phyloP scores from a whole-genome alignment of 2,329 filamentous ascomycete species.

The Fonsecaea multimorphosa region DNA sequence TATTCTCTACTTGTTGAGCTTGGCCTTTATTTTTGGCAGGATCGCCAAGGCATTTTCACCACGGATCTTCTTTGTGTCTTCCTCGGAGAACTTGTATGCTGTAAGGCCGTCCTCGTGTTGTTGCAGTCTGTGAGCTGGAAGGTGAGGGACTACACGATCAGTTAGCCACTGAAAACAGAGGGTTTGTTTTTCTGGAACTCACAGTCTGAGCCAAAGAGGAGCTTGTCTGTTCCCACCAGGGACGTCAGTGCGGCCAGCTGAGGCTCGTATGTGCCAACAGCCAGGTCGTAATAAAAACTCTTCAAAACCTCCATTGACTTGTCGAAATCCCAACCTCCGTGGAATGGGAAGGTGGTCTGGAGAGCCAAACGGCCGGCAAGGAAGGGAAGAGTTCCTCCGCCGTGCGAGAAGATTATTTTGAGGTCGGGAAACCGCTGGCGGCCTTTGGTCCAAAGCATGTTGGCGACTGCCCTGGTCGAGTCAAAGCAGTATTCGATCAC shows the following conservation, averaged over 20 bases:
- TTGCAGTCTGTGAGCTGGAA: no score
- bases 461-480: slow-evolving; percentile 39
- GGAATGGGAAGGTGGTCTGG: slow-evolving; percentile 33
- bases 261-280: slow-evolving; percentile 20
- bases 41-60: no score
- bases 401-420: slow-evolving; percentile 40
- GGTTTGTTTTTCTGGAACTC: slow-evolving; percentile 9
- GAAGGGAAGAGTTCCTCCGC: slow-evolving; percentile 40
- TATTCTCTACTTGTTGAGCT: no score
- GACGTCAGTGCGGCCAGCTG: slow-evolving; percentile 40
- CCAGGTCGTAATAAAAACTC: slow-evolving; percentile 40
- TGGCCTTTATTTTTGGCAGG: no score
- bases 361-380: slow-evolving; percentile 39
- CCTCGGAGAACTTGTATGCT: no score
- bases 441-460: slow-evolving; percentile 37
- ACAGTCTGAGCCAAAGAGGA: slow-evolving; percentile 43
- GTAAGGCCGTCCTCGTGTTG: no score
- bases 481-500: slow-evolving; percentile 43
- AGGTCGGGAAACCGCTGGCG: slow-evolving; percentile 36
- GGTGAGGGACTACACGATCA: no score
- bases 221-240: slow-evolving; percentile 36
- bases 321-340: slow-evolving; percentile 34
- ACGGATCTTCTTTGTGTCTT: no score
- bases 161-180: no score
- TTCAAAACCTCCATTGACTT: slow-evolving; percentile 36